Base-by-base conservation (phyloP, 2,329 filamentous ascomycete species). In the Colletotrichum lini region DNA sequence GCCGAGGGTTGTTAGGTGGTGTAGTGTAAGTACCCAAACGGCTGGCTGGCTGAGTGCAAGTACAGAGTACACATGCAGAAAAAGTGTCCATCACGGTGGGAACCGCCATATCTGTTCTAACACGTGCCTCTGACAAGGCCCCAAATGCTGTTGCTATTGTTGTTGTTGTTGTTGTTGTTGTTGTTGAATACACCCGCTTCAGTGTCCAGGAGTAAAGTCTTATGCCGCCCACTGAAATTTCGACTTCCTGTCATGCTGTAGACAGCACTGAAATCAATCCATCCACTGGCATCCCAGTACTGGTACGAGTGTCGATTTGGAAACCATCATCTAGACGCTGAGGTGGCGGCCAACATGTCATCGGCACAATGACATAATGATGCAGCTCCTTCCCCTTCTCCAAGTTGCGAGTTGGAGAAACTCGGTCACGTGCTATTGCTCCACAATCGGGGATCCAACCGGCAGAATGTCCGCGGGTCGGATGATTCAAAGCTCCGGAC, bases 291-390 rank as follows among this genome's bases (percentile, higher is more conserved):
- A 12, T 26, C 30, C 35, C 26, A 38, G 35, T 26, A 26, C 26
- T 26, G 26, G 26, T 26, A 26, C 26, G 23, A 4, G 26, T 26
- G 26, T 26, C 4, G 26, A 26, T 3, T 26, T 26, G 26, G 26
- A 26, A 26, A 26, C 26, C 26, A 26, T 26, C 26, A 26, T 26
- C 26, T 26, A 26, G 18, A 15, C 4, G 40, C 45, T 30, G 23
- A 58, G 56, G 56, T 45, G 56, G 21, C 47, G 26, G 12, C 21
- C 15, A 44, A 23, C 23, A 44, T 10, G 35, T 21, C 23, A 40
- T 16, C 60, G 38, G 44, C 30, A n/a, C 65, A 47, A 62, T 67
- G 65, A 62, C 65, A 67, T 62, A 49, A 61, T 66, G 18, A 26
- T n/a, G 47, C 47, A 52, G 45, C n/a, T 45, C 16, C 7, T 40